phyloP scores from a whole-genome alignment of 768 basidiomycete genomes.

The Macrolepiota albuminosa region DNA sequence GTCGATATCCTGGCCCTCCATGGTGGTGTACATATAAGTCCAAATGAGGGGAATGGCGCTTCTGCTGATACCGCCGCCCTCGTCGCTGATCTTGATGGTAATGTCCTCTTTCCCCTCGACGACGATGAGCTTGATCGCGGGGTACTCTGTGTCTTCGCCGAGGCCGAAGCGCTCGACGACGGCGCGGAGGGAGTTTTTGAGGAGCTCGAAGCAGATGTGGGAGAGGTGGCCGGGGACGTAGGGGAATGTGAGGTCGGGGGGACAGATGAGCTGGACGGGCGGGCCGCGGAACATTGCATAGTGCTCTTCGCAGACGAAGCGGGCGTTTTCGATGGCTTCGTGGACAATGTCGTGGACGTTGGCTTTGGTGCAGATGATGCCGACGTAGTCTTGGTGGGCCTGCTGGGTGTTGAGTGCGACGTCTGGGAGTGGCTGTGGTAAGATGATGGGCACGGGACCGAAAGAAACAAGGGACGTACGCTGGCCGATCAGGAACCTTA shows the following conservation, averaged over 20 bases:
- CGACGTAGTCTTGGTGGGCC: constrained; percentile 88
- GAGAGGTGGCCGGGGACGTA: constrained; percentile 97
- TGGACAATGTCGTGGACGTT: constrained; percentile 97
- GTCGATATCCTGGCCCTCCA: constrained; percentile 68
- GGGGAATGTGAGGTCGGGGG: constrained; percentile 77
- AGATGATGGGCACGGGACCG: too few species aligned
- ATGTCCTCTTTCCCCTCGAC: constrained; percentile 98
- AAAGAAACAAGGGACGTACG: constrained; percentile 44
- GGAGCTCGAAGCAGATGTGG: constrained; percentile 94
- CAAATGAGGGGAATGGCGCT: constrained; percentile 91
- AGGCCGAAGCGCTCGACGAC: constrained; percentile 91
- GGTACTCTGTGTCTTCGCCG: constrained; percentile 72
- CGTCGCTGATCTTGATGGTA: constrained; percentile 97
- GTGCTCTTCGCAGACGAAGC: constrained; percentile 93
- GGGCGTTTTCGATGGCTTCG: constrained; percentile 97
- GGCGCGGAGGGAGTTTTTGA: constrained; percentile 96
- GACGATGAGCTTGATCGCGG: constrained; percentile 91
- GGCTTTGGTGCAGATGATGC: constrained; percentile 93
- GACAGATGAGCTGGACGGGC: constrained; percentile 94
- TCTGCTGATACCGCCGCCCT: constrained; percentile 92
- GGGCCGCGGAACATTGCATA: constrained; percentile 95
- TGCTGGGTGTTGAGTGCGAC: constrained; percentile 92
- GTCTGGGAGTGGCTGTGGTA: constrained; percentile 41
- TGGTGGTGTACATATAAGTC: constrained; percentile 97
- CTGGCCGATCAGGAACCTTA: constrained; percentile 95